Conservation (phyloP, 169 alveolate genomes). For the Babesia sp. region DNA sequence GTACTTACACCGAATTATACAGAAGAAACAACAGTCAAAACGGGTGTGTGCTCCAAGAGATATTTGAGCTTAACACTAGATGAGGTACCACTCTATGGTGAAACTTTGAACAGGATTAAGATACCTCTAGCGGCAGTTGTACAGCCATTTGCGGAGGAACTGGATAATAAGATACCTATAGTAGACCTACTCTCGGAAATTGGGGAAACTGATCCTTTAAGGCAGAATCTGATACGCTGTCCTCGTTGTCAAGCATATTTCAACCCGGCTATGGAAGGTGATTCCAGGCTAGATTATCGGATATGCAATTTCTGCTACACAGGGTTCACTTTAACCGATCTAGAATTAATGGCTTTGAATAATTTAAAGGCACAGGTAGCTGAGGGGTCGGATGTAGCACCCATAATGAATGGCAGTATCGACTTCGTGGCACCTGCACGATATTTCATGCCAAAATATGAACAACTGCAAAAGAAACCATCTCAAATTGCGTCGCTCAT, state of each 20-base stretch:
- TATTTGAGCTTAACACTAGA: constrained; percentile 65
- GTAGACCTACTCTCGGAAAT: constrained; percentile 66
- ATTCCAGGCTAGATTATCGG: constrained; percentile 34
- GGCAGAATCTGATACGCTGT: constrained; percentile 69
- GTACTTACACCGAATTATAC: no score
- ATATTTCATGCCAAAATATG: constrained; percentile 27
- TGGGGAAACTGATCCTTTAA: constrained; percentile 56
- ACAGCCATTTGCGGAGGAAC: constrained; percentile 75
- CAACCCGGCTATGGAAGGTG: constrained; percentile 69
- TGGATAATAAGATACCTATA: constrained; percentile 58
- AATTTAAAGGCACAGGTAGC: constrained; percentile 42
- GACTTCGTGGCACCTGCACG: constrained; percentile 72
- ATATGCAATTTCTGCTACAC: constrained; percentile 73
- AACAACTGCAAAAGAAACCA: not conserved
- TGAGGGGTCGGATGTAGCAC: constrained; percentile 35
- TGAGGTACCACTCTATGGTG: constrained; percentile 72
- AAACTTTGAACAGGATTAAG: constrained; percentile 57
- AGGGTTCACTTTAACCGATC: constrained; percentile 55
- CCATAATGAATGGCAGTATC: constrained; percentile 69
- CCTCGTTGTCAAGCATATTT: constrained; percentile 71
- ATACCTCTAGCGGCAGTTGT: constrained; percentile 75
- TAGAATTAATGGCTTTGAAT: constrained; percentile 50
- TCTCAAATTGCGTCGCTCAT: not conserved
- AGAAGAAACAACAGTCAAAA: constrained; percentile 29
- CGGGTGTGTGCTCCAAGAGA: constrained; percentile 64